Base-by-base conservation (phyloP, 768 basidiomycete species). In the Lactarius indigo region DNA sequence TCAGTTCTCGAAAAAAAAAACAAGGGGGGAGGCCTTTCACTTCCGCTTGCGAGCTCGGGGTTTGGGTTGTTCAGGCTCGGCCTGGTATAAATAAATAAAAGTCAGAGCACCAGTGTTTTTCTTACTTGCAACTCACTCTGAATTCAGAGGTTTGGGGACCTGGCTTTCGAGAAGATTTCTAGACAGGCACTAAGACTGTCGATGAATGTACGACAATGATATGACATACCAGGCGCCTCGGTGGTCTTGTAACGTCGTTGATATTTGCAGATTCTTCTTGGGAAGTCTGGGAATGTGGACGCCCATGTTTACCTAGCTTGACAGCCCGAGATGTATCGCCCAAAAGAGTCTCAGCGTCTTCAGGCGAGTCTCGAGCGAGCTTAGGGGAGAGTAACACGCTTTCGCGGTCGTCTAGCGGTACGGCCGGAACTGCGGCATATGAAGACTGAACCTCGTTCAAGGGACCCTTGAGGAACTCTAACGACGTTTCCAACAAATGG, bases 221-320 rank as follows among this genome's bases (percentile, higher is more conserved):
- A 41, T 8, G n/a, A 68, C 66, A 57, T 56, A 68, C 66, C 42
- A 20, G 58, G 31, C 62, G 62, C 58, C 57, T 67, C 41, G n/a
- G 58, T 1, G 66, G 58, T 28, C 62, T 64, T 37, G 58, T 60
- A 8, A 39, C 20, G 20, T 67, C 66, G 10, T 58, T 56, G 23
- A 28, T 37, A 39, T 23, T 60, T 56, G 28, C 62, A 10, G 58
- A 37, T 13, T 30, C 54, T 20, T 31, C 52, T 1, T 68, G 69
- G 41, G 91, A 26, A 84, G 65, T 73, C 72, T 61, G 75, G 69
- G 57, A 73, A 68, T 3, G 72, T 68, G 52, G 73, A 69, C 73
- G 74, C 41, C 61, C 61, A 26, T 62, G 56, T 59, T 62, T 54
- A 55, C 54, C 59, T 33, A 59, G 31, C 60, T 28, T 58, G 28